Conservation (phyloP, 305 asterid genomes). For the Petunia hybrid region DNA sequence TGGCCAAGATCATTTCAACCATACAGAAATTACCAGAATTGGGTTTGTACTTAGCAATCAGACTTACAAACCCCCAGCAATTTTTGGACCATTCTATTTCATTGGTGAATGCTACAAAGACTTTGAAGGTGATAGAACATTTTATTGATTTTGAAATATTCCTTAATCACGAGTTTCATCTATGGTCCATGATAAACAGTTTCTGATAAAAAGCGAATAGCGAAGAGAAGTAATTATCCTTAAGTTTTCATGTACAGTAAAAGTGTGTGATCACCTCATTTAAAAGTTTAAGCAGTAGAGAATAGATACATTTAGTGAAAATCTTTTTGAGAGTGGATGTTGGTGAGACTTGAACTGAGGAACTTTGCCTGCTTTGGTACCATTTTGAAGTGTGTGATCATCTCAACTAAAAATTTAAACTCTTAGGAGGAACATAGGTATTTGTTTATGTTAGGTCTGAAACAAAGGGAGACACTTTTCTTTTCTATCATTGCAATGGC, state of each 20-base stretch:
- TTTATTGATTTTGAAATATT: not conserved
- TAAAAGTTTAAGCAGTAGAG: not conserved
- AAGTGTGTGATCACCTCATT: too few relatives aligned
- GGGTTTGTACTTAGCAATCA: conserved; percentile 70
- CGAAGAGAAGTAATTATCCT: not conserved
- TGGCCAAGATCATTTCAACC: conserved; percentile 52
- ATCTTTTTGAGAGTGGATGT: not conserved
- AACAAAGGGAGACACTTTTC: not conserved
- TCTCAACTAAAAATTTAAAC: not conserved
- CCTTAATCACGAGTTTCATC: conserved; percentile 14
- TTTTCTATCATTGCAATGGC: not conserved
- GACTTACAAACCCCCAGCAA: conserved; percentile 66
- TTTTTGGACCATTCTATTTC: conserved; percentile 65
- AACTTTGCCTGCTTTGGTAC: too few relatives aligned
- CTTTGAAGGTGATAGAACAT: conserved; percentile 52
- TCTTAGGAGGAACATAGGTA: not conserved
- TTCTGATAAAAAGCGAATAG: not conserved
- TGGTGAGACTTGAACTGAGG: not conserved
- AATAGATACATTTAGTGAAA: not conserved
- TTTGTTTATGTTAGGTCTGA: not conserved
- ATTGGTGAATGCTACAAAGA: conserved; percentile 40
- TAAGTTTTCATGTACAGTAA: not conserved
- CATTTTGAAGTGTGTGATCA: not conserved
- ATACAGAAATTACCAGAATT: conserved; percentile 53
- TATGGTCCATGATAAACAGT: not conserved